Evolutionary conservation across 345 rosid species (phyloP).

Genomic region (Salix suchowensis): DNA sequence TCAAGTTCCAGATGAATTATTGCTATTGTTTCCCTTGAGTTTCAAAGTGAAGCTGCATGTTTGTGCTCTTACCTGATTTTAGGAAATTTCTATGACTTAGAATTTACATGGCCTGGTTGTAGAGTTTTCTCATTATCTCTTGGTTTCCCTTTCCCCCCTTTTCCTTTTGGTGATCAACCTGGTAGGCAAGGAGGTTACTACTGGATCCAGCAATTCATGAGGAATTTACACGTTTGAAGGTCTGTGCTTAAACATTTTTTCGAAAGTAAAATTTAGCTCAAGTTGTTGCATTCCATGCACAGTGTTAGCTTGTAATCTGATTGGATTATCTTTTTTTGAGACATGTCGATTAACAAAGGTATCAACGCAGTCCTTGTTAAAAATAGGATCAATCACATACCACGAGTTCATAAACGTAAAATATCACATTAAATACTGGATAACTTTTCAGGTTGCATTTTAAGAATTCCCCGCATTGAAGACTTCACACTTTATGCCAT

Average conservation of each 20-base stretch:
- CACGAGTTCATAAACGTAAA: neutral
- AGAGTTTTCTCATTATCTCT: neutral
- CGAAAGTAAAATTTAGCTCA: neutral
- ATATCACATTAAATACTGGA: neutral
- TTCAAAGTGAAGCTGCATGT: neutral
- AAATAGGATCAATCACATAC: too few relatives aligned
- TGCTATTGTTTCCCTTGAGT: neutral
- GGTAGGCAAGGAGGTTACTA: conserved; percentile 83
- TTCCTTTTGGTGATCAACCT: conserved; percentile 9
- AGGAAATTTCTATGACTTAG: neutral
- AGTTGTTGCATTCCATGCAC: conserved; percentile 4
- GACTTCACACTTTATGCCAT: neutral
- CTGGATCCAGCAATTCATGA: conserved; percentile 97
- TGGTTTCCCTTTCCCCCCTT: neutral
- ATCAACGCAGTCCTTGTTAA: too few relatives aligned
- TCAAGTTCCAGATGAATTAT: neutral
- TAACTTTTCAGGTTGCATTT: neutral
- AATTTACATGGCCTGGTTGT: neutral
- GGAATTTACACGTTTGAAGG: conserved; percentile 91
- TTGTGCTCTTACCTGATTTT: neutral
- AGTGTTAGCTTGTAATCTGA: neutral
- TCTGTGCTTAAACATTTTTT: conserved; percentile 27
- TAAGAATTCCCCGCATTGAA: neutral
- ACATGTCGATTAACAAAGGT: neutral
- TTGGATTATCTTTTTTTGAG: neutral